Evolutionary conservation across 2,329 filamentous ascomycete species (phyloP), one percentile per base, ranked within the genome.

Genomic region (Neofusicoccum ribis): DNA sequence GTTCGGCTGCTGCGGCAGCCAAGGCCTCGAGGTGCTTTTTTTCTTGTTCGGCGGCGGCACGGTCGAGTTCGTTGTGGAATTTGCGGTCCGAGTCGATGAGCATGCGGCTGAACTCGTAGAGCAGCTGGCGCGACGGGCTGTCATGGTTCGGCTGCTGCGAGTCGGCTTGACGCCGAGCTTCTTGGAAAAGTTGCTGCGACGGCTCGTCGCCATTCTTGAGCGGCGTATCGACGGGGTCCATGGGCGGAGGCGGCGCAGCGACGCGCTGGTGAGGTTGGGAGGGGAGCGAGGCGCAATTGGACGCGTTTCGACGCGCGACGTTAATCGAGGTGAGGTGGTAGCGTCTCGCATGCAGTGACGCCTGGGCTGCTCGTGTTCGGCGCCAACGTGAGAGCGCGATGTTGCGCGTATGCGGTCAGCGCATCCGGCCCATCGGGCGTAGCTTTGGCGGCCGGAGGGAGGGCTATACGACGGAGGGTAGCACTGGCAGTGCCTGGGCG

Each of bases 1-100:
- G 91, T 71, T 89, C 85, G 14, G 82, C 82, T 56, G 86, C 86
- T 3, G 89, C 89, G 52, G 85, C 84, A 51, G 85, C 85, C 15
- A 94, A 83, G 14, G 89, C 89, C 69, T 88, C 85, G 65, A 84
- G 83, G 72, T 92, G 89, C 64, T 81, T 82, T 58, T 85, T 80
- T 72, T 89, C 88, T 39, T 84, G 85, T 68, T 91, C 88, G 41
- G 85, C 83, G 37, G 86, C 83, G 60, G 87, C 85, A 46, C 81
- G 81, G 66, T 92, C 88, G 34, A 91, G 84, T 27, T 81, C 84
- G 23, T 87, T 83, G 47, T 87, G 81, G 66, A 86, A 85, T 8
- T 78, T 72, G 2, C 75, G 75, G 58, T 82, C 78, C 8, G 76
- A 76, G 36, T 77, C 74, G 61, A 79, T 74, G 61, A 78, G 73